These are phyloP conservation scores for Hypseocharis bilobata DNA, from an alignment of 441 rosid species.

Conservation along the genomic window DNA sequence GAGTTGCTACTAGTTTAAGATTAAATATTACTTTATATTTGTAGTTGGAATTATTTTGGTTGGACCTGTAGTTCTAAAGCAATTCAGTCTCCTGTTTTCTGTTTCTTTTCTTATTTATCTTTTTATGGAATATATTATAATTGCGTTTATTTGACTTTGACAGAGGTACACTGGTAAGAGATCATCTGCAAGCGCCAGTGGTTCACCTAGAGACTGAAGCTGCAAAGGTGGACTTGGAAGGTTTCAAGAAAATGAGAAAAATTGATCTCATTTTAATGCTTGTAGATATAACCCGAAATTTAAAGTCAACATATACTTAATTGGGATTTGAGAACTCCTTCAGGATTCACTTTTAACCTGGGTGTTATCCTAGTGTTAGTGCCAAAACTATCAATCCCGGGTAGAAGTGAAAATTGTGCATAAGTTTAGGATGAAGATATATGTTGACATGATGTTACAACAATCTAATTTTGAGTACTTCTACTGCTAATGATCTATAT, in stretches of 20 bases:
- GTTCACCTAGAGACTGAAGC: constrained; percentile 28
- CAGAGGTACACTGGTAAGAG: constrained; percentile 36
- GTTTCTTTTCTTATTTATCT: not conserved
- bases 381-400: not conserved
- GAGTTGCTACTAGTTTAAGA: constrained; percentile 11
- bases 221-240: not conserved
- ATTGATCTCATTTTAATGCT: not conserved
- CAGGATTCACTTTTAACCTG: not conserved
- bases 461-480: not conserved
- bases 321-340: not conserved
- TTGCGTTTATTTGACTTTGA: constrained; percentile 7
- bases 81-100: not conserved
- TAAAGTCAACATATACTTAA: not conserved
- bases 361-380: not conserved
- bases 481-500: not conserved
- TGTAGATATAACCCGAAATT: not conserved
- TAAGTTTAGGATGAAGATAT: not conserved
- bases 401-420: constrained; percentile 3
- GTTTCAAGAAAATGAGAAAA: not conserved
- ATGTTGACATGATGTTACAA: not conserved
- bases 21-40: constrained; percentile 3
- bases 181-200: constrained; percentile 24
- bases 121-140: not conserved
- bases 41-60: not conserved
- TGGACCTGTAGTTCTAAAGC: constrained; percentile 1